Evolutionary conservation across 2,329 filamentous ascomycete species (phyloP).

Genomic region (Arthroderma sp.): DNA sequence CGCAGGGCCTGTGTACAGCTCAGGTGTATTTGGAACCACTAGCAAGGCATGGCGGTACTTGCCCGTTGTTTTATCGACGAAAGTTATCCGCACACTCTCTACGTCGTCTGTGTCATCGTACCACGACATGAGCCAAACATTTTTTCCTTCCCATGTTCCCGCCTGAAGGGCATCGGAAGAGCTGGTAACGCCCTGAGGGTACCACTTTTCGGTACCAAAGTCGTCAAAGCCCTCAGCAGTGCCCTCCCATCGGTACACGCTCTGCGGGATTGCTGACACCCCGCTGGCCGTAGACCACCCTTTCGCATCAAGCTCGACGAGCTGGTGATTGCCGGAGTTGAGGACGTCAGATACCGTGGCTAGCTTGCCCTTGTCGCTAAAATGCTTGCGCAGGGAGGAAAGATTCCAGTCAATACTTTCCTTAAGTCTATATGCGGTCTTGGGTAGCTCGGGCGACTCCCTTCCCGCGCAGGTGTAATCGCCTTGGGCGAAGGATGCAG

Average conservation of each 20-base stretch:
- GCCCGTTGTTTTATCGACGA: constrained; percentile 22
- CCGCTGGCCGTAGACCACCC: constrained; percentile 5
- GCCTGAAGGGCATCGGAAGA: constrained; percentile 23
- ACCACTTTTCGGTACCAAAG: constrained; percentile 24
- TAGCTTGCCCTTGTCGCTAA: not conserved
- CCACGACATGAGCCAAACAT: constrained; percentile 28
- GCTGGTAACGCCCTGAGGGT: constrained; percentile 28
- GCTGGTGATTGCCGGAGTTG: constrained; percentile 14
- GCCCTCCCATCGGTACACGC: constrained; percentile 7
- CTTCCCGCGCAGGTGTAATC: not conserved
- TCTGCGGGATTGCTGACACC: constrained; percentile 5
- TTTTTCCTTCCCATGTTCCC: constrained; percentile 25
- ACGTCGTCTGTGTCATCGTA: constrained; percentile 20
- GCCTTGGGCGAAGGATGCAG: too few relatives aligned
- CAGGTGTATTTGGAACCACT: constrained; percentile 24
- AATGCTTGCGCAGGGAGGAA: not conserved
- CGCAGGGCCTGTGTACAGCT: constrained; percentile 7
- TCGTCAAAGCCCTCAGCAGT: constrained; percentile 22
- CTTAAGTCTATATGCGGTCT: not conserved
- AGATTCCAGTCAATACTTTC: not conserved
- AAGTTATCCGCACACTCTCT: constrained; percentile 22
- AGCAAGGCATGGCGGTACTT: constrained; percentile 27
- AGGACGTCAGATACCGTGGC: constrained; percentile 5
- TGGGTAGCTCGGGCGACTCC: not conserved
- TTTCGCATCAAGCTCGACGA: constrained; percentile 7